These are phyloP conservation scores for Rhodamnia rubescens DNA, from an alignment of 345 rosid species.

Conservation along the genomic window DNA sequence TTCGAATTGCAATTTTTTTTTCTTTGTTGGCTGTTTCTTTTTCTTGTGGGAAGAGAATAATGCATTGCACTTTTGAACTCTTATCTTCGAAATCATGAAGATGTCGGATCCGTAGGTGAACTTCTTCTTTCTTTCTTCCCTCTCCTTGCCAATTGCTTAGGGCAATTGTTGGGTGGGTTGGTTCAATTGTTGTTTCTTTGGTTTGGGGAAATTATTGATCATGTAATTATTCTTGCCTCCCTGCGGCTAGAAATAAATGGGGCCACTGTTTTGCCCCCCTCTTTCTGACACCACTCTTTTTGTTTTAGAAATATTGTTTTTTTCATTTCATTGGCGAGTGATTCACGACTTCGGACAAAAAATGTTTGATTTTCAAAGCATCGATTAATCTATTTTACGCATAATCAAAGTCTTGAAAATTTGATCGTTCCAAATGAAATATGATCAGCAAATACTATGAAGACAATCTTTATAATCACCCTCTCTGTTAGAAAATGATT, in stretches of 20 bases:
- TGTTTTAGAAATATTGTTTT: background rate
- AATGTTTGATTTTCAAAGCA: background rate
- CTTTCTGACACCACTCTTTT: background rate
- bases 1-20: slow-evolving; percentile 22
- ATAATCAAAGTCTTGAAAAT: background rate
- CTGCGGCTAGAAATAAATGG: background rate
- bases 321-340: background rate
- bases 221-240: background rate
- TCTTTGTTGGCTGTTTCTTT: background rate
- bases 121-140: background rate
- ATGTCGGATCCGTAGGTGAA: slow-evolving; percentile 33
- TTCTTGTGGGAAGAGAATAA: slow-evolving; percentile 1
- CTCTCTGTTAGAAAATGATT: background rate
- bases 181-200: background rate
- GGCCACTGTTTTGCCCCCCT: background rate
- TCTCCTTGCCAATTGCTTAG: background rate
- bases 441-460: background rate
- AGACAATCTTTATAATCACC: background rate
- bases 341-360: background rate
- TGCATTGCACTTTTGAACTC: slow-evolving; percentile 42
- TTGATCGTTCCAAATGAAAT: background rate
- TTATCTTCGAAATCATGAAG: slow-evolving; percentile 18
- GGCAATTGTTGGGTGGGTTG: background rate
- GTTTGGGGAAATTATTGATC: background rate
- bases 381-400: background rate